Evolutionary conservation across 495 filamentous ascomycete genomes (phyloP).

Genomic region (Daldinia decipiens): DNA sequence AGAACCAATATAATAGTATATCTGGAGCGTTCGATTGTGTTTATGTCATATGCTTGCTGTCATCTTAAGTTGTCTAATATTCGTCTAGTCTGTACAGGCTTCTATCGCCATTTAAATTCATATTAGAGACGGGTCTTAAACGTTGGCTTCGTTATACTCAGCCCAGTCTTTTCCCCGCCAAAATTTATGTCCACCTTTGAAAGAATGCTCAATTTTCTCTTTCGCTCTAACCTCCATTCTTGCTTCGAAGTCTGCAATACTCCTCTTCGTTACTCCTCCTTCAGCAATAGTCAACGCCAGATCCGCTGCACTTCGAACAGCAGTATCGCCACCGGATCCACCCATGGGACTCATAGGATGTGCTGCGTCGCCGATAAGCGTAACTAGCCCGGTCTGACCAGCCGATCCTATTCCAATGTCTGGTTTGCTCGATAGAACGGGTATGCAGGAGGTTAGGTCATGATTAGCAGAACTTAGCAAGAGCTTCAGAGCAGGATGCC

Average conservation of each 20-base stretch:
- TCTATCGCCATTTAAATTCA: not conserved
- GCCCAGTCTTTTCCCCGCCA: conserved; percentile 46
- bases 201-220: conserved; percentile 44
- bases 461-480: conserved; percentile 52
- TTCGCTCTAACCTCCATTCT: conserved; percentile 45
- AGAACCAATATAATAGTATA: conserved; percentile 3
- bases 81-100: no score
- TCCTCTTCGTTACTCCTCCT: conserved; percentile 27
- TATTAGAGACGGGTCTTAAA: conserved; percentile 9
- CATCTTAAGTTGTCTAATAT: no score
- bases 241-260: conserved; percentile 40
- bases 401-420: conserved; percentile 44
- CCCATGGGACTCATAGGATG: conserved; percentile 47
- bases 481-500: conserved; percentile 47
- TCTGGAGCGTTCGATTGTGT: not conserved
- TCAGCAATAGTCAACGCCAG: conserved; percentile 41
- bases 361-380: conserved; percentile 46
- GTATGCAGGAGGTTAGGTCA: conserved; percentile 48
- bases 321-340: conserved; percentile 46
- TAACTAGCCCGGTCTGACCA: conserved; percentile 35
- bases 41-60: not conserved
- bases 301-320: conserved; percentile 45
- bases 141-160: conserved; percentile 38
- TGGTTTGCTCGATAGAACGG: conserved; percentile 54
- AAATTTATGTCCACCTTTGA: conserved; percentile 43